Conservation (phyloP, 257 asterid genomes). For the Salvia hispanica region DNA sequence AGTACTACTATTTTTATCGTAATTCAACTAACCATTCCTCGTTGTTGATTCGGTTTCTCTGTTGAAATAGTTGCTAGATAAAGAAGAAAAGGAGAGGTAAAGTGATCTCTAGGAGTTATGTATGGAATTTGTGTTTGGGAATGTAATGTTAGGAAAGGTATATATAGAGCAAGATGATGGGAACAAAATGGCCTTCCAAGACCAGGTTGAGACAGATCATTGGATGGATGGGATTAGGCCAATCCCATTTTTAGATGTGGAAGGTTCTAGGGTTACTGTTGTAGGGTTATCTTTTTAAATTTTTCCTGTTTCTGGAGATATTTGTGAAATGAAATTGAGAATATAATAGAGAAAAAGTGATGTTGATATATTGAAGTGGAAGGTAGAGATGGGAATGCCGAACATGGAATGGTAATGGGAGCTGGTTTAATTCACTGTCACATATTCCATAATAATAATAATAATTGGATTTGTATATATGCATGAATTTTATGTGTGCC, state of each 20-base stretch:
- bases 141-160: conserved; percentile 15
- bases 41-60: neutral
- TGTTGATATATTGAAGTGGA: conserved; percentile 55
- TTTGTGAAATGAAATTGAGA: neutral
- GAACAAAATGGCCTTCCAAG: conserved; percentile 47
- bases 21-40: conserved; percentile 43
- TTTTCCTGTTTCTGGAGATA: neutral
- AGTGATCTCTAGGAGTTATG: neutral
- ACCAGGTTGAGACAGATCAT: conserved; percentile 39
- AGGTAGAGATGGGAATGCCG: conserved; percentile 41
- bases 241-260: conserved; percentile 44
- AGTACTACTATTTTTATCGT: too few species aligned
- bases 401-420: conserved; percentile 50
- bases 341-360: conserved; percentile 36
- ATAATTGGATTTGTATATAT: conserved; percentile 23
- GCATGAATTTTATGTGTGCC: conserved; percentile 32
- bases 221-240: conserved; percentile 48
- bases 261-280: conserved; percentile 47
- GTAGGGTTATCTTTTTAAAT: neutral
- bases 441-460: neutral
- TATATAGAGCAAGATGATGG: conserved; percentile 51
- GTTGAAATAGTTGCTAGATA: neutral
- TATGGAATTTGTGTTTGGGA: conserved; percentile 30
- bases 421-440: conserved; percentile 29
- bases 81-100: conserved; percentile 8